Base-by-base conservation (phyloP, 1,139 yeast genomes). In the Pichia sp. region DNA sequence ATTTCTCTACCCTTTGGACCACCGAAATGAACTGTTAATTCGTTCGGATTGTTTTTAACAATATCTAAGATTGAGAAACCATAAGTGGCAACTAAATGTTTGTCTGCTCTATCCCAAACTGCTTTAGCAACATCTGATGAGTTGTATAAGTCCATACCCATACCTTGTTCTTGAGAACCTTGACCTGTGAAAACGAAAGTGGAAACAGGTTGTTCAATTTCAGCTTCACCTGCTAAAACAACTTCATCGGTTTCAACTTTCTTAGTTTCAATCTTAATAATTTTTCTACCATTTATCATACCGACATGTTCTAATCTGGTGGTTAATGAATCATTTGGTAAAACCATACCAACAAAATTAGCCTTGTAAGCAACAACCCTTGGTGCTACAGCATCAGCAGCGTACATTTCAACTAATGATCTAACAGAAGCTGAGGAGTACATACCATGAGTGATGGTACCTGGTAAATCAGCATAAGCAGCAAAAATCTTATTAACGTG, bases 111-210 rank as follows among this genome's bases (percentile, higher is more conserved):
- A 69, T 92, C 97, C 98, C 99, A 92, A 55, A 92, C 97, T 56
- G 80, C 81, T 64, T 83, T 83, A 51, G 99, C 98, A 67, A 94
- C 97, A 40, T 80, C 88, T 48, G 96, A 86, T 45, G 88, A 78
- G 57, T 82, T 83, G 71, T 92, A 92, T 66, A 92, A 78, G 70
- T 94, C 98, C 99, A 92, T 92, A 75, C 99, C 98, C 99, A 92
- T 92, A 67, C 97, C 97, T 75, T 94, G 98, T 71, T 94, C 98
- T 73, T 92, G 98, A 53, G 98, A 90, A 68, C 99, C 99, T 77
- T 92, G 99, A 67, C 98, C 99, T 58, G 99, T 92, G 74, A 94
- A 92, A 52, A 92, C 96, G 67, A 86, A 92, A 26, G 98, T 85
- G 44, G 98, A 87, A 51, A 84, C 85, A 45, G 99, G 98, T 73